phyloP scores from a whole-genome alignment of 2,329 filamentous ascomycete genomes.

The Beauveria sp. region DNA sequence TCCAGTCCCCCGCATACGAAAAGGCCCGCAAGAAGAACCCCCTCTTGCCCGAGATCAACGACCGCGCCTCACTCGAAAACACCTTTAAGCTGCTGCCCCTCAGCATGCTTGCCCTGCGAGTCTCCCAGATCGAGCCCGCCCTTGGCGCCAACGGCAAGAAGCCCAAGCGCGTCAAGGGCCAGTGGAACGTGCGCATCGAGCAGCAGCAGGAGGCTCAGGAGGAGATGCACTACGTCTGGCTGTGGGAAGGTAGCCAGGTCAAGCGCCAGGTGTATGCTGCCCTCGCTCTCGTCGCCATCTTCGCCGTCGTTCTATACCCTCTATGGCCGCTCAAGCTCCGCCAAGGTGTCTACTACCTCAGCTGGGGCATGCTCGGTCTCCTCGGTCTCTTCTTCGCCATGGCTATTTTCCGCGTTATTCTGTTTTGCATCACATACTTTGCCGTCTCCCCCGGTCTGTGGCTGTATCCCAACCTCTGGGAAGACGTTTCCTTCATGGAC shows the following conservation, averaged over 20 bases:
- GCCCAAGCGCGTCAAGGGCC: constrained; percentile 84
- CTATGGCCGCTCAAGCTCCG: constrained; percentile 89
- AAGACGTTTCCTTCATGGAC: constrained; percentile 97
- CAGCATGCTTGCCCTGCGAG: constrained; percentile 86
- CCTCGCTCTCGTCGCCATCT: constrained; percentile 74
- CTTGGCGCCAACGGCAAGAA: constrained; percentile 59
- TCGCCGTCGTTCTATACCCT: constrained; percentile 88
- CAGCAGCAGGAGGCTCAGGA: constrained; percentile 86
- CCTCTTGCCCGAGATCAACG: constrained; percentile 77
- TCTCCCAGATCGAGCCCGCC: constrained; percentile 66
- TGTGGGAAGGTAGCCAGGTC: constrained; percentile 90
- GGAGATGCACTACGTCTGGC: constrained; percentile 92
- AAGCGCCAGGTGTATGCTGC: constrained; percentile 88
- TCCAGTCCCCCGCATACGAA: constrained; percentile 81
- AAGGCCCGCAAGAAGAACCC: constrained; percentile 88
- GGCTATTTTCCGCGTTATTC: constrained; percentile 91
- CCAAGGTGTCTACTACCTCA: constrained; percentile 93
- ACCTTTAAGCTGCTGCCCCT: constrained; percentile 91
- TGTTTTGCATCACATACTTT: constrained; percentile 92
- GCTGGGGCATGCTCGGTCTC: constrained; percentile 84
- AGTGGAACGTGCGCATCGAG: constrained; percentile 93
- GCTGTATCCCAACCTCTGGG: constrained; percentile 96
- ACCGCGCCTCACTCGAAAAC: constrained; percentile 84
- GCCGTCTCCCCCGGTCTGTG: constrained; percentile 79
- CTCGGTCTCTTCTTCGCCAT: constrained; percentile 94